These are phyloP conservation scores for Conticribra weissflogii DNA, from an alignment of 108 stramenopile genomes.

Conservation along the genomic window DNA sequence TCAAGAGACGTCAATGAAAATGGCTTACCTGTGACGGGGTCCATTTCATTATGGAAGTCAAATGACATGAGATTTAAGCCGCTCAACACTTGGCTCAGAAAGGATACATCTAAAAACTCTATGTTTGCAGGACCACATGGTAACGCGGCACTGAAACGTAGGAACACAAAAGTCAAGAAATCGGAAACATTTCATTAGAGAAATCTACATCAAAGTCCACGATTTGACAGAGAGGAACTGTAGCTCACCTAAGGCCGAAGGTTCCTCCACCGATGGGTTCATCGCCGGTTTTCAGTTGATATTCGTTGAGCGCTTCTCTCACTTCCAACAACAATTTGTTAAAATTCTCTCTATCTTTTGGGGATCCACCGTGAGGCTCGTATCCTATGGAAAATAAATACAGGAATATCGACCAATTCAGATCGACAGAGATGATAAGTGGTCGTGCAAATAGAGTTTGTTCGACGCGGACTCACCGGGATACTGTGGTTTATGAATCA, in stretches of 20 bases:
- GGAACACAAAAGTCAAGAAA: too few species aligned
- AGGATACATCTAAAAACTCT: constrained; percentile 24
- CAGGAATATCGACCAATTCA: too few species aligned
- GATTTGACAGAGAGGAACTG: too few species aligned
- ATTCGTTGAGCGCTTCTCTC: constrained; percentile 15
- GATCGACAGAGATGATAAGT: too few species aligned
- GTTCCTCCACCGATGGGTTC: constrained; percentile 22
- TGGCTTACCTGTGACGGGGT: constrained; percentile 23
- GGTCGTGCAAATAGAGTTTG: too few species aligned
- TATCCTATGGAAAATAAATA: too few species aligned
- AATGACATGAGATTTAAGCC: constrained; percentile 38
- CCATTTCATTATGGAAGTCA: constrained; percentile 38
- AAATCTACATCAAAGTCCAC: too few species aligned
- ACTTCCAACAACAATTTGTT: constrained; percentile 27
- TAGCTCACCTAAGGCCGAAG: too few species aligned
- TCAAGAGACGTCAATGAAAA: too few species aligned
- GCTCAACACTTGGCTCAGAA: constrained; percentile 27
- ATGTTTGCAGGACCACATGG: constrained; percentile 31
- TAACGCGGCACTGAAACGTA: constrained; percentile 17
- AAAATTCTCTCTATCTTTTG: constrained; percentile 23
- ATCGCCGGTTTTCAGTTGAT: constrained; percentile 27
- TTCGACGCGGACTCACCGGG: too few species aligned
- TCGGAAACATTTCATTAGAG: too few species aligned
- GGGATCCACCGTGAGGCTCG: constrained; percentile 27
- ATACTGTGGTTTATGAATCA: too few species aligned